Evolutionary conservation across 2,329 filamentous ascomycete species (phyloP).

Genomic region (Pseudogymnoascus verrucosus): DNA sequence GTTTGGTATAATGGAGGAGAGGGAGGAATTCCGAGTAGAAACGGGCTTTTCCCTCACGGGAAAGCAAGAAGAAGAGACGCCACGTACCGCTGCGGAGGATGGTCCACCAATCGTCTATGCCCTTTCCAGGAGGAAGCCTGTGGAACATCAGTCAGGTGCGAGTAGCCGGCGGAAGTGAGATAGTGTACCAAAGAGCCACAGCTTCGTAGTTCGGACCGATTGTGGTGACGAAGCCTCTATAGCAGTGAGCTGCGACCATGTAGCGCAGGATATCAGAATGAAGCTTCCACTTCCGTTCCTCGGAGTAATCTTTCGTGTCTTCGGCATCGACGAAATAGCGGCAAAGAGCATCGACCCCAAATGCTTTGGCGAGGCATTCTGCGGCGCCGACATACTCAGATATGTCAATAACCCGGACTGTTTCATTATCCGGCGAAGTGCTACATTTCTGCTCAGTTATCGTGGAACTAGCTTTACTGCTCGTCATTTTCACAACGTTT

Average conservation of each 20-base stretch:
- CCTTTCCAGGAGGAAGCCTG: conserved; percentile 68
- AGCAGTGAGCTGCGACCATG: conserved; percentile 65
- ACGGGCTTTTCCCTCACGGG: conserved; percentile 60
- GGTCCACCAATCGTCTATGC: conserved; percentile 66
- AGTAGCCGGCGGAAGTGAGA: not conserved
- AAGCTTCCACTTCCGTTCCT: conserved; percentile 65
- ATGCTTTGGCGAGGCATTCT: conserved; percentile 66
- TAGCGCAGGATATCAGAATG: conserved; percentile 73
- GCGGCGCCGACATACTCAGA: conserved; percentile 65
- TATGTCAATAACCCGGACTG: conserved; percentile 54
- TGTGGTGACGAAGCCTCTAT: conserved; percentile 65
- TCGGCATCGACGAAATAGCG: conserved; percentile 68
- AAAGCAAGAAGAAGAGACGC: conserved; percentile 68
- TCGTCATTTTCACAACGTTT: conserved; percentile 6
- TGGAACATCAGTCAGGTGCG: not conserved
- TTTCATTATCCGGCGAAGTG: conserved; percentile 20
- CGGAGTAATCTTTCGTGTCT: conserved; percentile 53
- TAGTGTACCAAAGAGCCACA: conserved; percentile 66
- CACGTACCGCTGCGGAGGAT: conserved; percentile 68
- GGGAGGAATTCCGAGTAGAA: conserved; percentile 74
- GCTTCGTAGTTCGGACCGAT: conserved; percentile 70
- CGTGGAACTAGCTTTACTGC: conserved; percentile 9
- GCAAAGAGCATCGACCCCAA: conserved; percentile 65
- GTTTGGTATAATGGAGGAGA: conserved; percentile 65
- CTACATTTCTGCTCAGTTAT: conserved; percentile 26